Conservation (phyloP, 345 rosid species). For the Psidium guajava region DNA sequence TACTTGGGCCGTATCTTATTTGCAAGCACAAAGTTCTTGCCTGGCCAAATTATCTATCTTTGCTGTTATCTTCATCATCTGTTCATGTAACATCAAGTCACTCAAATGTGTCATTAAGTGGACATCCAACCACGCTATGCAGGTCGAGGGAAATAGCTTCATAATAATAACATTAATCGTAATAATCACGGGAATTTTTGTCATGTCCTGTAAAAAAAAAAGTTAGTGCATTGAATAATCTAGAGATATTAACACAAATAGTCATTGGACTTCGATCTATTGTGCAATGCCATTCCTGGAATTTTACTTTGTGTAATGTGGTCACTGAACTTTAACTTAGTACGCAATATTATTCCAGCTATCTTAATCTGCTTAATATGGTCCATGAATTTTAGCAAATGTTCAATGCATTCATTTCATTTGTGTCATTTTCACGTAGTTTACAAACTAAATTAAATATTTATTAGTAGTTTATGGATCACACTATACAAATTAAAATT, state of each 20-base stretch:
- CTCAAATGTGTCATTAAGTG: background rate
- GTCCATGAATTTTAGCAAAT: rapidly evolving
- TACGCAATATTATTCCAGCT: rapidly evolving
- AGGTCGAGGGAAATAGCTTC: background rate
- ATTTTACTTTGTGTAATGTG: rapidly evolving
- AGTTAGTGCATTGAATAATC: background rate
- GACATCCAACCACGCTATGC: background rate
- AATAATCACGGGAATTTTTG: background rate
- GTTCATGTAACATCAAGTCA: background rate
- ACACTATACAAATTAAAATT: background rate
- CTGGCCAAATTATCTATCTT: background rate
- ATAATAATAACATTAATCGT: background rate
- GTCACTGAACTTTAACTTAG: rapidly evolving
- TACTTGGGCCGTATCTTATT: background rate
- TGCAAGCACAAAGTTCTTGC: background rate
- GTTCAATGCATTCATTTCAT: rapidly evolving
- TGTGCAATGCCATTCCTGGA: rapidly evolving
- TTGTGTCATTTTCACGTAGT: background rate
- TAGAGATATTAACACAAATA: background rate
- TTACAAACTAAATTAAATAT: background rate
- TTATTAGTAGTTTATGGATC: background rate
- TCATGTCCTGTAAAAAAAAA: background rate
- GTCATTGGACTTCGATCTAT: rapidly evolving
- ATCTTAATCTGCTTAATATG: rapidly evolving
- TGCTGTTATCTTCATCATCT: background rate